A percentile compares a stretch with the other conserved stretches of the same genome.
These are phyloP conservation scores for Gnomoniopsis smithogilvyi DNA, from an alignment of 2,329 filamentous ascomycete species.

Conservation along the genomic window DNA sequence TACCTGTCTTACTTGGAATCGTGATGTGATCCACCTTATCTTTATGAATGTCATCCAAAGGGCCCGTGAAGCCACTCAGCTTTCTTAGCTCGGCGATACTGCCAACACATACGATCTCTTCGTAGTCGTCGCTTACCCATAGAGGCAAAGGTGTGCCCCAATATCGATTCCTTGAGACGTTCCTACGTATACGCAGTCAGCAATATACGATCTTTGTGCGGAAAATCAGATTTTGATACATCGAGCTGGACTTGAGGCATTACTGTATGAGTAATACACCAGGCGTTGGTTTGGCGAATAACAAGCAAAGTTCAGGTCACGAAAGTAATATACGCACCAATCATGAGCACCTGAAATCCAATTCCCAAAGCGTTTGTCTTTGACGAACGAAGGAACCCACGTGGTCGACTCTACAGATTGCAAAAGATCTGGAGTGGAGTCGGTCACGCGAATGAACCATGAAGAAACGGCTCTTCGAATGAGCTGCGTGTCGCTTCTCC, in stretches of 20 bases:
- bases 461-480: constrained; percentile 91
- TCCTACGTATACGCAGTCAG: too few relatives aligned
- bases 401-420: constrained; percentile 80
- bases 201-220: too few relatives aligned
- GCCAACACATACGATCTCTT: constrained; percentile 82
- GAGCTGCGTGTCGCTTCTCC: constrained; percentile 89
- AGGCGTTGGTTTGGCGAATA: too few relatives aligned
- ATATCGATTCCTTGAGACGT: constrained; percentile 88
- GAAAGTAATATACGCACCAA: too few relatives aligned
- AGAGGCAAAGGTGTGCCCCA: constrained; percentile 93
- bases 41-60: constrained; percentile 82
- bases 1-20: constrained; percentile 85
- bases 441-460: constrained; percentile 89
- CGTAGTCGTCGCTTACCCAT: constrained; percentile 86
- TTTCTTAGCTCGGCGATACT: constrained; percentile 81
- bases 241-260: too few relatives aligned
- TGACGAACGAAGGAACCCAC: constrained; percentile 91
- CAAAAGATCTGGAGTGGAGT: constrained; percentile 84
- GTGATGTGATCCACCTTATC: constrained; percentile 94
- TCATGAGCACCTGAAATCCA: constrained; percentile 91
- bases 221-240: too few relatives aligned
- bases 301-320: too few relatives aligned
- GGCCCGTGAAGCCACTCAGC: constrained; percentile 80
- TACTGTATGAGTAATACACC: too few relatives aligned
- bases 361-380: constrained; percentile 84